Evolutionary conservation across 176 grass and related monocot genomes (phyloP), one percentile per base, ranked within the genome.

Genomic region (Eleusine coracana): DNA sequence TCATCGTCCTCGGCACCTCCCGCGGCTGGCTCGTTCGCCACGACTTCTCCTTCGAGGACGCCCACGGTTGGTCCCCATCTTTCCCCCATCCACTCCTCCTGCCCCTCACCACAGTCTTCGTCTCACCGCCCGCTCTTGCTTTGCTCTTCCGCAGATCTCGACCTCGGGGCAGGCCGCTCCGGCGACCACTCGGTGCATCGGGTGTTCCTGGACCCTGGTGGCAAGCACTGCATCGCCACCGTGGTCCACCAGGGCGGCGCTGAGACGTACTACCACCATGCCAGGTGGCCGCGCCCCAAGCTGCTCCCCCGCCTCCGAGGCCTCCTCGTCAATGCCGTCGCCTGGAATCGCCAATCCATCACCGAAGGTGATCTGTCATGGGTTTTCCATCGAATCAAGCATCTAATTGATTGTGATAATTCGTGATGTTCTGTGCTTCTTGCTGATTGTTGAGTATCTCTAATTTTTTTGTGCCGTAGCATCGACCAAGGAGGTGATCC

Each of bases 191-290:
- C 87, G 17, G 92, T 98, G 79, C 92, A 95, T 73, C 90, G 90
- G 11, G 96, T 98, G 74, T 98, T 98, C 87, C 90, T 98, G 6
- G 96, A 98, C 67, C 96, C 92, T 0, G 90, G 96, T 0, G 96
- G 96, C 44, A 92, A 94, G 83, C 96, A 98, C 80, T 95, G 96
- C 87, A 66, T 98, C 76, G 89, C 58, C 85, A 95, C 96, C 38
- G 89, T 98, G 29, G 71, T 93, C 81, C 83, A 93, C 72, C 80
- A 89, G 0, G 92, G 90, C 38, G 85, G 87, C 29, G 80, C 91
- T 0, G 96, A 98, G 84, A 98, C 96, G 28, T 98, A 90, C 65
- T 98, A 98, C 82, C 94, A 88, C 90, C 96, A 98, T 70, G 96
- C 89, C 17, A 91, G 94, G 77, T 98, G 96, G 96, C 84, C 89